Percentiles rank a stretch among this genome's conserved stretches.
phyloP scores from a whole-genome alignment of 345 rosid genomes.

The Carallia brachiata region DNA sequence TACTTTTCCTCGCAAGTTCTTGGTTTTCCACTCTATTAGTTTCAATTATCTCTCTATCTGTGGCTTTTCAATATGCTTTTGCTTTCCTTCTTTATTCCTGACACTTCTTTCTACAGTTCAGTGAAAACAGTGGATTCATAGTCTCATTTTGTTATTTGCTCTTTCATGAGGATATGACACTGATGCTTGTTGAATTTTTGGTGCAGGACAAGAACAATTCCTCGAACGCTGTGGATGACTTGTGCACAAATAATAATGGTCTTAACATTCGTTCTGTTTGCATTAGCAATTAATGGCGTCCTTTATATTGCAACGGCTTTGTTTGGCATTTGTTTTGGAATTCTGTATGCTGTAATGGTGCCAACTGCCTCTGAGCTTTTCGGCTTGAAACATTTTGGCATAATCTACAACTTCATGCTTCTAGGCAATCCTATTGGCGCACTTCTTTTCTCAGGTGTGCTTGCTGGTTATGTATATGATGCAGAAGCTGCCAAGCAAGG shows the following conservation, averaged over 20 bases:
- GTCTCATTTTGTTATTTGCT: not conserved
- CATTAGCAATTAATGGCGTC: constrained; percentile 48
- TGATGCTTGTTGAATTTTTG: constrained; percentile 1
- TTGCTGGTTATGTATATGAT: constrained; percentile 82
- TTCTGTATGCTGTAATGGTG: constrained; percentile 62
- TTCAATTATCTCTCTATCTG: not conserved
- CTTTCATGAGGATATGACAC: not conserved
- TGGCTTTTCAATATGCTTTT: not conserved
- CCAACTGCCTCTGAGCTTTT: constrained; percentile 91
- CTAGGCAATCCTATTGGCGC: constrained; percentile 94
- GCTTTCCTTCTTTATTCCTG: not conserved
- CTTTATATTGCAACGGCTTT: constrained; percentile 66
- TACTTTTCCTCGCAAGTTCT: too few species aligned
- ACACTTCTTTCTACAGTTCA: not conserved
- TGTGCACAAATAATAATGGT: constrained; percentile 53
- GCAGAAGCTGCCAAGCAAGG: constrained; percentile 84
- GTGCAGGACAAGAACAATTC: constrained; percentile 62
- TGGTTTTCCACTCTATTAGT: not conserved
- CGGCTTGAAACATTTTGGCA: constrained; percentile 80
- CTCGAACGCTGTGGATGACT: constrained; percentile 84
- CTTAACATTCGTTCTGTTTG: constrained; percentile 55
- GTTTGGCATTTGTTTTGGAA: constrained; percentile 69
- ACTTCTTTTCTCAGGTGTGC: constrained; percentile 72
- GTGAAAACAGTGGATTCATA: too few species aligned
- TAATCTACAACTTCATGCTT: constrained; percentile 72